Base-by-base conservation (phyloP, 129 eudicot species). In the Tagetes patula region DNA sequence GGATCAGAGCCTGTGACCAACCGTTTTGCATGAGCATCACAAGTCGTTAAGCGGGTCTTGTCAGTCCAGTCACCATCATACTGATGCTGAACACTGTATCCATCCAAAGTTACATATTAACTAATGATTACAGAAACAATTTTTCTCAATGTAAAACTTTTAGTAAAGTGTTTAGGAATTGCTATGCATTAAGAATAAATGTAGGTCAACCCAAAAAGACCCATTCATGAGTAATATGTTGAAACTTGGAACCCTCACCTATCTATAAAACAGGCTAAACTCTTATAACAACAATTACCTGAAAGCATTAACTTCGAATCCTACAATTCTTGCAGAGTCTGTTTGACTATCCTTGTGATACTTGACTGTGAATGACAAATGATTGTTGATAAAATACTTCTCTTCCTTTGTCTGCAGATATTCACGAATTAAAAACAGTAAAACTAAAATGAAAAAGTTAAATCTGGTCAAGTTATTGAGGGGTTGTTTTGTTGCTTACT, bases 321-420 rank as follows among this genome's bases (percentile, higher is more conserved):
- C 91, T 33, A 88, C 96, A 46, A 88, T 88, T 64, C 91, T 85
- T 74, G 91, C 84, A 27, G 88, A 70, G 63, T 84, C 91, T 53
- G 88, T 86, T 77, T 75, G 87, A 8, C 50, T 48, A 76, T 88
- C 91, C 67, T 75, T 88, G 77, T 88, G 96, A 78, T 33, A 88
- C 79, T 76, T 88, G 79, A 88, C 96, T 10, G 77, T 85, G 73
- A 83, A 88, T 70, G 82, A 27, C 58, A 88, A 78, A 81, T 88
- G 96, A 56, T 88, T 88, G 83, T 85, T 82, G 85, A 88, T 86
- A 55, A 80, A 91, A 76, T 91, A 88, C 76, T 77, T 91, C 47
- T 78, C 82, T 46, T 91, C 97, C 70, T 85, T 85, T 40, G 82
- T 87, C 97, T 91, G 82, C 75, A 74, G 31, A 76, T 49, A 54